Conservation (phyloP, 257 asterid species). For the Nicotiana obtusifolia region DNA sequence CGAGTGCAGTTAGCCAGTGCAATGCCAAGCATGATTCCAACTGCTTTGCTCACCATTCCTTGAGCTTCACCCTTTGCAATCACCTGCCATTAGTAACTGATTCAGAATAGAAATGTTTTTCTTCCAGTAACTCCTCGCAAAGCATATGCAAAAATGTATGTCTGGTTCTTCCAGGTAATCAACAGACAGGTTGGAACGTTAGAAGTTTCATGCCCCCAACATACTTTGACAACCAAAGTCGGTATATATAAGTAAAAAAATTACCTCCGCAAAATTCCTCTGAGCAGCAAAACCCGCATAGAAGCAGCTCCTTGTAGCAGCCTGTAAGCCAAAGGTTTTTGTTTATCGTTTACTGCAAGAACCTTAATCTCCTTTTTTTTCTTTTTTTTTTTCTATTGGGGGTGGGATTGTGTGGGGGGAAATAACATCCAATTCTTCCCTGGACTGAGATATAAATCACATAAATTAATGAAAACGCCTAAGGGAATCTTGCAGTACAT, state of each 20-base stretch:
- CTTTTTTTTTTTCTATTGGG: background rate
- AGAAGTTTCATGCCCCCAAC: background rate
- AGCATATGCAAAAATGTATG: constrained; percentile 4
- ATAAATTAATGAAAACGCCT: background rate
- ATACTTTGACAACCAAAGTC: background rate
- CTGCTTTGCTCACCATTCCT: constrained; percentile 98
- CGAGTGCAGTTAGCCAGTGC: constrained; percentile 68
- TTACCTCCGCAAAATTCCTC: constrained; percentile 96
- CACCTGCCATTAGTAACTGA: constrained; percentile 45
- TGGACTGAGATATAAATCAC: background rate
- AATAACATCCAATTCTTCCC: constrained; percentile 7
- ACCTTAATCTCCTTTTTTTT: background rate
- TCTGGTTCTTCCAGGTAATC: background rate
- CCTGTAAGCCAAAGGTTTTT: constrained; percentile 37
- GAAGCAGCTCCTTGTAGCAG: constrained; percentile 96
- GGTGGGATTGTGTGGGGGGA: background rate
- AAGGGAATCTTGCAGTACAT: background rate
- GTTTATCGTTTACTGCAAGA: background rate
- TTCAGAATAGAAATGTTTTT: background rate
- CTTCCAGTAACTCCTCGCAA: background rate
- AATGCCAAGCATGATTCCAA: constrained; percentile 91
- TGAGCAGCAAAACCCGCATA: constrained; percentile 98
- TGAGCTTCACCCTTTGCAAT: constrained; percentile 99
- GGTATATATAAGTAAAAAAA: background rate
- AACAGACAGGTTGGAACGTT: background rate